Evolutionary conservation across 495 filamentous ascomycete species (phyloP).

Genomic region (Aspergillus wentii): DNA sequence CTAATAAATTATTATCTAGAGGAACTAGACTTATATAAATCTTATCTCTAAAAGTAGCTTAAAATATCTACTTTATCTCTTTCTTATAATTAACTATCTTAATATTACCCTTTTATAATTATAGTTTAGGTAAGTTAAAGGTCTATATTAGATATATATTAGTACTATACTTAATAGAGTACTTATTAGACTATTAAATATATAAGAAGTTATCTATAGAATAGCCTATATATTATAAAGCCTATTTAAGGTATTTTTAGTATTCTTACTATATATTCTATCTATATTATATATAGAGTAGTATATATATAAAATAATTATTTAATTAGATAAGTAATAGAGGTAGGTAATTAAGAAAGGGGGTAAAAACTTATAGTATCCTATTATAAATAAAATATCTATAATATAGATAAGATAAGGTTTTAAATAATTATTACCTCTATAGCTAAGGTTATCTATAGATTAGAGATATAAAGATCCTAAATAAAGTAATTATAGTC

Average conservation of each 20-base stretch:
- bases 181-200: not conserved
- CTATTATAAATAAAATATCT: not conserved
- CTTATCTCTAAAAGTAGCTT: not conserved
- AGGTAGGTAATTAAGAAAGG: not conserved
- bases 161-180: not conserved
- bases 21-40: not conserved
- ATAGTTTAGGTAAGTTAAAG: too few species aligned
- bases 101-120: too few species aligned
- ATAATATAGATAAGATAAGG: slow-evolving; percentile 1
- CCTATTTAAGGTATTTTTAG: not conserved
- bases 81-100: not conserved
- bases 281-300: too few species aligned
- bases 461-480: not conserved
- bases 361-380: slow-evolving; percentile 1
- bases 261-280: too few species aligned
- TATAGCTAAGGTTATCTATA: not conserved
- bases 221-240: not conserved
- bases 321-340: too few species aligned
- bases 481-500: not conserved
- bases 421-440: not conserved
- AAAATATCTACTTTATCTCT: not conserved
- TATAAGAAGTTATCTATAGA: not conserved
- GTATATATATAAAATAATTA: too few species aligned
- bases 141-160: not conserved
- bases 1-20: not conserved